Base-by-base conservation (phyloP, 768 basidiomycete genomes). In the Tricholoma hemisulphureum region DNA sequence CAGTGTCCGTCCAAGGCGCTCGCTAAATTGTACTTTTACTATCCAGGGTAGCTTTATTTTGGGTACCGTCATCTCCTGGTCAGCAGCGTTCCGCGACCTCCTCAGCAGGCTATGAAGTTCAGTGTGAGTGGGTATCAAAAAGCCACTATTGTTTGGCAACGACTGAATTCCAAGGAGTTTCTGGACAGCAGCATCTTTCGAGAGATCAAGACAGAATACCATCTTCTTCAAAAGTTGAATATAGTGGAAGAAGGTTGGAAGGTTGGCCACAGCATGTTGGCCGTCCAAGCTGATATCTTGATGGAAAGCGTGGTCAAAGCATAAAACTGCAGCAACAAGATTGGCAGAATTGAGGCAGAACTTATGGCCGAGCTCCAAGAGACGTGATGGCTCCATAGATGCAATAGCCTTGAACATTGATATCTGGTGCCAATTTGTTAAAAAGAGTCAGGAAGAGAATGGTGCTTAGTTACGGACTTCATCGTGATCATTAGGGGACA, bases 221-320 rank as follows among this genome's bases (percentile, higher is more conserved):
- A 34, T 13, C 32, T 34, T 34, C 4, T 31, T 43, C 5, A 45
- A 6, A 45, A 45, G 21, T 45, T 11, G 21, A 8, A 13, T 6
- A 13, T 45, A 45, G 9, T 45, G 3, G 7, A 24, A 24, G 43
- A 24, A 8, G 5, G n/a, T 23, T 9, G 23, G 43, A 23, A 45
- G 43, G 18, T 45, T n/a, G 13, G 23, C 23, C 43, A 13, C 10
- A 6, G 39, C n/a, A 6, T 20, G n/a, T 41, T 56, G 34, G 2
- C 71, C 64, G 0, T 56, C 62, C 18, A 68, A 57, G 4, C 65
- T 62, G 10, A 63, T 58, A n/a, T 77, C 63, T 2, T 51, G 52
- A 8, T 72, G 69, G 6, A 80, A 82, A 45, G 69, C 62, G 52
- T 77, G 73, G 58, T 83, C 77, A 13, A 83, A 62, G 53, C 79